Conservation (phyloP, 106 monocot genomes). For the Amphibolis antarctica region DNA sequence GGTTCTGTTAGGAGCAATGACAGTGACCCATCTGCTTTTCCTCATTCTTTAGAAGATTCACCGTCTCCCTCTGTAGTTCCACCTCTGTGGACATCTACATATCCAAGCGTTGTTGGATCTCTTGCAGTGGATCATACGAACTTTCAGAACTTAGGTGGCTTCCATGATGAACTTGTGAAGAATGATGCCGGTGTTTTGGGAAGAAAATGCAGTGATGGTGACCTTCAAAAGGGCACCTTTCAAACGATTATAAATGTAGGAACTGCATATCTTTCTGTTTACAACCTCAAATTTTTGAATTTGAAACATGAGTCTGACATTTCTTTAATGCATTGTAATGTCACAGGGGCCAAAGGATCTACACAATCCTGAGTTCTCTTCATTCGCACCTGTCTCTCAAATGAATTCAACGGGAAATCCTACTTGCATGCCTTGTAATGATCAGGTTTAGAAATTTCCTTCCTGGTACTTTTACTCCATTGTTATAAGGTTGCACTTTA, state of each 20-base stretch:
- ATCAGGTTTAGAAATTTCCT: not conserved
- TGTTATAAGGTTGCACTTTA: too few relatives aligned
- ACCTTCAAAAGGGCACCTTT: not conserved
- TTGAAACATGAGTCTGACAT: not conserved
- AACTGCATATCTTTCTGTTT: not conserved
- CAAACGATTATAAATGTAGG: not conserved
- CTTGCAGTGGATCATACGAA: slow-evolving; percentile 1
- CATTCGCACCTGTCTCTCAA: not conserved
- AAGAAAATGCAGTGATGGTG: not conserved
- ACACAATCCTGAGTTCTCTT: not conserved
- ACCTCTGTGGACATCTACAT: slow-evolving; percentile 4
- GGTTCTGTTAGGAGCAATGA: slow-evolving; percentile 5
- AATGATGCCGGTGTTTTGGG: not conserved
- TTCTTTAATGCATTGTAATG: not conserved
- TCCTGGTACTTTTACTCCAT: not conserved
- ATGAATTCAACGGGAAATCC: not conserved
- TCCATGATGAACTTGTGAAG: not conserved
- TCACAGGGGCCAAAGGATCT: slow-evolving; percentile 1
- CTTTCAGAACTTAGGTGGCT: not conserved
- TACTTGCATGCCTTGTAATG: not conserved
- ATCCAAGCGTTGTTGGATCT: slow-evolving; percentile 1
- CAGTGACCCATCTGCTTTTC: not conserved
- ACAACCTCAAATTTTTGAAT: too few relatives aligned
- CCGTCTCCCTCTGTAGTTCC: slow-evolving; percentile 5
- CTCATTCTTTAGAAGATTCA: not conserved